Conservation (phyloP, 1,139 yeast genomes). For the Saccharomyces pastorianus region DNA sequence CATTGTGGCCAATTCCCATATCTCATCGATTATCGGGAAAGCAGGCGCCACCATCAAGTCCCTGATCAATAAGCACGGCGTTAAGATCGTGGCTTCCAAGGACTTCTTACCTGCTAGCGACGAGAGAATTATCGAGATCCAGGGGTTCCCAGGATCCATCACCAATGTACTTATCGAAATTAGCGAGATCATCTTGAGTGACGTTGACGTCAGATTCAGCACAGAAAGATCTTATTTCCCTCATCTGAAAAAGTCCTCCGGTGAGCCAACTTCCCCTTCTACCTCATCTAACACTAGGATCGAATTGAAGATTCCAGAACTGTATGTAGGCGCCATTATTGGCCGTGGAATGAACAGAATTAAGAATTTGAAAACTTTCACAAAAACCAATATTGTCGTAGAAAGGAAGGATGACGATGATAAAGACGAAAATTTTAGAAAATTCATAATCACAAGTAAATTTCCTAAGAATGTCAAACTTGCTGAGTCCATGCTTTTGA, state of each 20-base stretch:
- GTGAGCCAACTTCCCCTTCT: not conserved
- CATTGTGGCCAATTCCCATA: constrained; percentile 75
- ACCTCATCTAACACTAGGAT: constrained; percentile 14
- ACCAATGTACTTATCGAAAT: constrained; percentile 56
- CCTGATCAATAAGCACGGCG: constrained; percentile 60
- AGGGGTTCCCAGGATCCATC: constrained; percentile 65
- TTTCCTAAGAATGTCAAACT: constrained; percentile 29
- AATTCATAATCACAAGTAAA: constrained; percentile 66
- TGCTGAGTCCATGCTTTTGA: constrained; percentile 24
- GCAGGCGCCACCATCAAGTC: constrained; percentile 77
- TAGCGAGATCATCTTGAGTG: constrained; percentile 23
- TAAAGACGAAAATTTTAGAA: constrained; percentile 58
- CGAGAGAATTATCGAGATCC: constrained; percentile 83
- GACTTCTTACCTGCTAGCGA: constrained; percentile 77
- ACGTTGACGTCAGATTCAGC: constrained; percentile 16
- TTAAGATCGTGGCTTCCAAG: constrained; percentile 83
- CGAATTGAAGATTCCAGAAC: constrained; percentile 51
- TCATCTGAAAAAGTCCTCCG: constrained; percentile 7
- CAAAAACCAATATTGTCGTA: constrained; percentile 76
- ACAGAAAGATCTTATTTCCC: constrained; percentile 22
- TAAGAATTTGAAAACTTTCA: constrained; percentile 72
- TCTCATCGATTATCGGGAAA: constrained; percentile 86
- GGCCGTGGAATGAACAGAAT: constrained; percentile 84
- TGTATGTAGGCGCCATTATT: constrained; percentile 83
- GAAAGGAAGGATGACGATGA: constrained; percentile 52